Percentiles rank a stretch among this genome's conserved stretches.
Conservation (phyloP, 441 rosid genomes). For the Arabidopsis lyrata region DNA sequence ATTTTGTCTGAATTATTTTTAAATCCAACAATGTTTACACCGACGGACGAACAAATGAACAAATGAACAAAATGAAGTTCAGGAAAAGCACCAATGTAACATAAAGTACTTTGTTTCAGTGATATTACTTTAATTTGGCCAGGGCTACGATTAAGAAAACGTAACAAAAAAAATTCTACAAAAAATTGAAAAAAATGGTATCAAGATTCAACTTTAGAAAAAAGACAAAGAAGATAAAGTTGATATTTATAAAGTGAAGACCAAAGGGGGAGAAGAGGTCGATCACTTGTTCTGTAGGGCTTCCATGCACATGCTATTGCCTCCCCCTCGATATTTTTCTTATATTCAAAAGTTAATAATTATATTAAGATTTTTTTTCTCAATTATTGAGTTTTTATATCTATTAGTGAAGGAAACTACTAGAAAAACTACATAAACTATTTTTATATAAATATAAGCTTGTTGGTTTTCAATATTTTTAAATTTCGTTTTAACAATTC, state of each 20-base stretch:
- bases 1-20: too few relatives aligned
- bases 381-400: background rate
- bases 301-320: slow-evolving; percentile 41
- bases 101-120: slow-evolving; percentile 3
- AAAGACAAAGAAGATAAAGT: slow-evolving; percentile 41
- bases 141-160: background rate
- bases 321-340: slow-evolving; percentile 2
- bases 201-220: slow-evolving; percentile 15
- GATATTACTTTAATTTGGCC: too few relatives aligned
- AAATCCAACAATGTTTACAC: background rate
- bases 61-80: too few relatives aligned
- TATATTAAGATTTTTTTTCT: background rate
- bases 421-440: background rate
- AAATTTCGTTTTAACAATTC: too few relatives aligned
- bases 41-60: too few relatives aligned
- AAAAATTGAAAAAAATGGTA: too few relatives aligned
- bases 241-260: slow-evolving; percentile 23
- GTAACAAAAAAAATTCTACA: background rate
- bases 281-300: slow-evolving; percentile 41
- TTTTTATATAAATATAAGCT: background rate
- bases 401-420: background rate
- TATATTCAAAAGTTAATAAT: background rate
- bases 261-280: slow-evolving; percentile 27
- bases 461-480: background rate
- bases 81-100: background rate